These are phyloP conservation scores for Xylaria digitata DNA, from an alignment of 2,329 filamentous ascomycete genomes.

Conservation along the genomic window DNA sequence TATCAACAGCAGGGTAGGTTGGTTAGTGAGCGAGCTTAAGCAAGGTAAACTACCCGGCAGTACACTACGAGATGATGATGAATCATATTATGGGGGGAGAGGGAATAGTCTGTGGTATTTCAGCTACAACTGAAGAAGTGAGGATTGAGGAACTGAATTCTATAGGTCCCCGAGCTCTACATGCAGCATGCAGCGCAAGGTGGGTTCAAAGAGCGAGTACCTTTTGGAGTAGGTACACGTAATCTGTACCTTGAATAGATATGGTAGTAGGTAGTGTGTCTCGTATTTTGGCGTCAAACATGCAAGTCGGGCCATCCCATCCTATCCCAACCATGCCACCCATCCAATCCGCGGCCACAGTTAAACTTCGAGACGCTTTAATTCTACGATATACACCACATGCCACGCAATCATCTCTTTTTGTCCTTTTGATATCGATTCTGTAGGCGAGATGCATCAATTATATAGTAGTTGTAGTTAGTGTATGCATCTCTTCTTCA, in stretches of 20 bases:
- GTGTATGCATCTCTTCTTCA: background rate
- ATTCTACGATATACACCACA: background rate
- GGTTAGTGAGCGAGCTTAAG: too few relatives aligned
- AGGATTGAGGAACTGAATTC: background rate
- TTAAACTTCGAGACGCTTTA: background rate
- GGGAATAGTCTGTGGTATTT: background rate
- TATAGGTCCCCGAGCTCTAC: conserved; percentile 2
- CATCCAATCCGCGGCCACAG: background rate
- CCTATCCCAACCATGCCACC: background rate
- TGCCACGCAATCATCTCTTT: background rate
- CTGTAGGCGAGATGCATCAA: too few relatives aligned
- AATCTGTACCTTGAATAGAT: background rate
- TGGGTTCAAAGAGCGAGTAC: too few relatives aligned
- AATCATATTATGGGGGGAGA: background rate
- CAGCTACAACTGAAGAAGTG: too few relatives aligned
- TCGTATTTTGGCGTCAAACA: conserved; percentile 15
- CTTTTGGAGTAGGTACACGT: background rate
- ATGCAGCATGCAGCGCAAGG: background rate
- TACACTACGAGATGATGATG: too few relatives aligned
- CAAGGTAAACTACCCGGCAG: too few relatives aligned
- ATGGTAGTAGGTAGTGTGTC: background rate
- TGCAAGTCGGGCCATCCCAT: conserved; percentile 1
- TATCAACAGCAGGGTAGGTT: too few relatives aligned
- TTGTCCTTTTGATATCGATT: background rate
- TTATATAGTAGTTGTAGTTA: background rate